phyloP scores from a whole-genome alignment of 192 early-diverging fungal species.

The Bifiguratus adelaidae region DNA sequence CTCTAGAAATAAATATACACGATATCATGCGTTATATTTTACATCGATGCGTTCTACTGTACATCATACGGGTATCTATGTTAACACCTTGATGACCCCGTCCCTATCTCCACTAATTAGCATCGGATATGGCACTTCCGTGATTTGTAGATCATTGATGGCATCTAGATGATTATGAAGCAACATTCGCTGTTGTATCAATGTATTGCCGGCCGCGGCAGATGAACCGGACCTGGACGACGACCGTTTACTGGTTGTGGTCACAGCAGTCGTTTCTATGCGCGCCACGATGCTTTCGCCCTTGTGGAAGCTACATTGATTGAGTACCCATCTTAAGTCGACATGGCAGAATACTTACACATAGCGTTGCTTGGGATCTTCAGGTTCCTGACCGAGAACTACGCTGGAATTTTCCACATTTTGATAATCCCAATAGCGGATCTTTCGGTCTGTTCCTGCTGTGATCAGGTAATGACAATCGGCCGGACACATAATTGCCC shows the following conservation, averaged over 20 bases:
- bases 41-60: no score
- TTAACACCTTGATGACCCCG: conserved; percentile 67
- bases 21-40: no score
- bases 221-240: neutral
- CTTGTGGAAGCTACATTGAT: no score
- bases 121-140: conserved; percentile 64
- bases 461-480: conserved; percentile 60
- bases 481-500: conserved; percentile 41
- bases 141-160: conserved; percentile 57
- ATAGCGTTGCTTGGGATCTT: conserved; percentile 46
- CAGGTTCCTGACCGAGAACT: conserved; percentile 47
- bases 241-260: neutral
- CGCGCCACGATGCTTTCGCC: no score
- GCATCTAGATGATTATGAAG: conserved; percentile 60
- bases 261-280: no score
- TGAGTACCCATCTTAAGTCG: no score
- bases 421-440: conserved; percentile 74
- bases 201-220: neutral
- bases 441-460: conserved; percentile 73
- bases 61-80: no score
- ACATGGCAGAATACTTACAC: conserved; percentile 49
- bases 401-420: conserved; percentile 64
- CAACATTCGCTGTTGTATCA: conserved; percentile 39
- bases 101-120: conserved; percentile 64
- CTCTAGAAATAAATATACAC: no score